Conservation (phyloP, 2,329 filamentous ascomycete species). For the Cercospora brassicicola region DNA sequence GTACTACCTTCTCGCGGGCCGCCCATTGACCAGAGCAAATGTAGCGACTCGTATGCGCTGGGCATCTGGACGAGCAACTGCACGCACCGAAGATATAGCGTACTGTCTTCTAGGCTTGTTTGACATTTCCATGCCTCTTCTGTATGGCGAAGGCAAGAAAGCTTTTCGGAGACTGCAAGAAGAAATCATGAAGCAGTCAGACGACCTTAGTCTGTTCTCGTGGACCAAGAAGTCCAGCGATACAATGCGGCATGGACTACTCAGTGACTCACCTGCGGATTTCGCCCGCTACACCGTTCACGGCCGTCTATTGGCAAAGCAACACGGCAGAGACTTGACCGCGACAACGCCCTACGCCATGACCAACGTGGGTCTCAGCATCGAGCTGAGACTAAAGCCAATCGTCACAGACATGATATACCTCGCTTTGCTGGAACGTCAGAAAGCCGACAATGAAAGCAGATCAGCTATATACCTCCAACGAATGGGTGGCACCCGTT, state of each 20-base stretch:
- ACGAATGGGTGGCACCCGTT: not conserved
- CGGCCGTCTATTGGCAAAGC: not conserved
- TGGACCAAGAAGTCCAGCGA: conserved; percentile 1
- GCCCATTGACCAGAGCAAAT: not conserved
- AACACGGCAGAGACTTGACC: not conserved
- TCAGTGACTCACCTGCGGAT: not conserved
- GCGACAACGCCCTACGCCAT: not conserved
- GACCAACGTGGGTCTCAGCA: not conserved
- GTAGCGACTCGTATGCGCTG: conserved; percentile 25
- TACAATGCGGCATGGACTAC: not conserved
- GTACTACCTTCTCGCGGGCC: not conserved
- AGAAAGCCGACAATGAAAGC: not conserved
- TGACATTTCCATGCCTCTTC: conserved; percentile 46
- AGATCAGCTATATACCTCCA: not conserved
- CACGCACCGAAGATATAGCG: conserved; percentile 18
- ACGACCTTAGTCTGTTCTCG: conserved; percentile 8
- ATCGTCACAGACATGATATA: not conserved
- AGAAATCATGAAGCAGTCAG: conserved; percentile 13
- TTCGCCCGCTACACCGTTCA: not conserved
- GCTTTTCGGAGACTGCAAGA: conserved; percentile 18
- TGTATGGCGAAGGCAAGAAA: conserved; percentile 42
- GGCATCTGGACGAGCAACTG: conserved; percentile 13
- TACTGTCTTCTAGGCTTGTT: conserved; percentile 39
- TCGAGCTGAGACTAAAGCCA: not conserved
- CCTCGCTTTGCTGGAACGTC: not conserved